Evolutionary conservation across 2,329 filamentous ascomycete species (phyloP).

Genomic region (Camillea tinctor): DNA sequence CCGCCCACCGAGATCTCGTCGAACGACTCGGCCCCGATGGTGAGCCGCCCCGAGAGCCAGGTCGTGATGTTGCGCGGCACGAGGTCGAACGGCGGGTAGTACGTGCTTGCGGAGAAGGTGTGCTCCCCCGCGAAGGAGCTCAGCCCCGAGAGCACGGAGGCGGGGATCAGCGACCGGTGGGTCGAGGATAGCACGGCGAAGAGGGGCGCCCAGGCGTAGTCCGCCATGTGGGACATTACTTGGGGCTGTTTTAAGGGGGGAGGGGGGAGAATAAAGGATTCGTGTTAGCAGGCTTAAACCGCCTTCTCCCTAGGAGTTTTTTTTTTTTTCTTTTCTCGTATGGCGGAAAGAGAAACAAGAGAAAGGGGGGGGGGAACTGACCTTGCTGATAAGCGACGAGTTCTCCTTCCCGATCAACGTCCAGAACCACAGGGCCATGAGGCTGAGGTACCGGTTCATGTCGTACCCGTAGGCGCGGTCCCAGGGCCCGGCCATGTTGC

Average conservation of each 20-base stretch:
- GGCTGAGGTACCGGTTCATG: constrained; percentile 60
- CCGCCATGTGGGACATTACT: constrained; percentile 57
- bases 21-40: constrained; percentile 60
- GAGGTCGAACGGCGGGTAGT: constrained; percentile 57
- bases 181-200: constrained; percentile 53
- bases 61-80: constrained; percentile 57
- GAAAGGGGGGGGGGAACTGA: no score
- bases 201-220: constrained; percentile 58
- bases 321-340: no score
- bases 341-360: constrained; percentile 1
- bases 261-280: neutral
- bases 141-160: constrained; percentile 40
- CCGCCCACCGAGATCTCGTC: constrained; percentile 56
- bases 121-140: constrained; percentile 52
- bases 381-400: constrained; percentile 35
- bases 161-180: constrained; percentile 47
- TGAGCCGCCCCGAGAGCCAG: constrained; percentile 56
- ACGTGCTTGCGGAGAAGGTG: constrained; percentile 50
- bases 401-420: constrained; percentile 50
- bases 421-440: constrained; percentile 61
- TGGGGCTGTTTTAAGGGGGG: constrained; percentile 36
- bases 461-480: constrained; percentile 63
- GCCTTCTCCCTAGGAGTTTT: no score
- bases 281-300: no score
- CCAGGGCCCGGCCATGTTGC: constrained; percentile 64